These are phyloP conservation scores for Russula sp. DNA, from an alignment of 768 basidiomycete species.

Conservation along the genomic window DNA sequence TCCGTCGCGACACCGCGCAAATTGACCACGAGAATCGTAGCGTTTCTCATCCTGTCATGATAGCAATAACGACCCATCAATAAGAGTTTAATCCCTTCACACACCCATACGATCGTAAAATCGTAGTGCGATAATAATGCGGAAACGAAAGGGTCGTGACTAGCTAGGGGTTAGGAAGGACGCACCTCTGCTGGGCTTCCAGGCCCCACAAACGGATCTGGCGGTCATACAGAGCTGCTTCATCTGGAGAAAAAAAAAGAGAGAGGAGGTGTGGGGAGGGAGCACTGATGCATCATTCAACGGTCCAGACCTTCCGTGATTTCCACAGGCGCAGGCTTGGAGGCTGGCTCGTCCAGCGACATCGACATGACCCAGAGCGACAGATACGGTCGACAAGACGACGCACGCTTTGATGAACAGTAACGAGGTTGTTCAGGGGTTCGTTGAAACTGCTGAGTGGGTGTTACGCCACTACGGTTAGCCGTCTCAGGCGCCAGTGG, in stretches of 20 bases:
- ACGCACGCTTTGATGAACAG: background rate
- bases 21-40: slow-evolving; percentile 77
- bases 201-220: slow-evolving; percentile 98
- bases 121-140: too few species aligned
- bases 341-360: slow-evolving; percentile 16
- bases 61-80: background rate
- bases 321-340: slow-evolving; percentile 25
- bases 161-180: slow-evolving; percentile 9
- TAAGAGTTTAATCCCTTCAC: too few species aligned
- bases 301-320: slow-evolving; percentile 29
- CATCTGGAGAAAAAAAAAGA: slow-evolving; percentile 35
- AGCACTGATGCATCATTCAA: background rate
- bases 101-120: too few species aligned
- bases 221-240: slow-evolving; percentile 88
- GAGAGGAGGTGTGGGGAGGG: background rate
- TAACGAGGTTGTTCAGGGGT: background rate
- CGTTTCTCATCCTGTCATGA: slow-evolving; percentile 81
- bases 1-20: slow-evolving; percentile 86
- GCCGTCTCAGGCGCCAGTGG: too few species aligned
- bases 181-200: slow-evolving; percentile 91
- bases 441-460: background rate
- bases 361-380: slow-evolving; percentile 1
- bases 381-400: background rate
- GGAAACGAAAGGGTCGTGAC: too few species aligned
- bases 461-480: too few species aligned